A percentile compares a stretch with the other conserved stretches of the same genome.
phyloP scores from a whole-genome alignment of 768 basidiomycete genomes.

The Russula vinacea region DNA sequence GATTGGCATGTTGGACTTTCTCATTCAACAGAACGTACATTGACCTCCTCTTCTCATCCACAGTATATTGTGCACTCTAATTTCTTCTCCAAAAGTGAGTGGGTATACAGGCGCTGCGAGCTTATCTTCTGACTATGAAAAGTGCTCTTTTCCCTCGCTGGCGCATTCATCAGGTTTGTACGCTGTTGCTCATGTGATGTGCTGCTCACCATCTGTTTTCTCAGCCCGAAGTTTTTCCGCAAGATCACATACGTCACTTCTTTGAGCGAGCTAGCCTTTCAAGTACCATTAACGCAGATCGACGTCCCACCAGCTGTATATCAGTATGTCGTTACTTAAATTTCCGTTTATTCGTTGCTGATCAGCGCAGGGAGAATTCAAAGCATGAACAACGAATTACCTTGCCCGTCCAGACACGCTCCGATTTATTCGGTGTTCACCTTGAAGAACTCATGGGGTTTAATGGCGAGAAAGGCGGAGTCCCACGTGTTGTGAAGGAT shows the following conservation, averaged over 20 bases:
- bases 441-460: slow-evolving; percentile 82
- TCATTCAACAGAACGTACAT: slow-evolving; percentile 1
- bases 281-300: slow-evolving; percentile 83
- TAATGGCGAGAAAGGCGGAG: slow-evolving; percentile 74
- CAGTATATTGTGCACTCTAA: slow-evolving; percentile 86
- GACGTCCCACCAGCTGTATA: slow-evolving; percentile 82
- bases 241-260: slow-evolving; percentile 77
- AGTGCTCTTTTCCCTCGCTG: slow-evolving; percentile 89
- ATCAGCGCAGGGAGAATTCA: slow-evolving; percentile 62
- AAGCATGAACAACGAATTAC: slow-evolving; percentile 68
- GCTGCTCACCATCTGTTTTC: neutral
- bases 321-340: slow-evolving; percentile 49
- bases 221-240: slow-evolving; percentile 84
- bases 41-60: slow-evolving; percentile 12
- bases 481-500: slow-evolving; percentile 80
- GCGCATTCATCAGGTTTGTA: slow-evolving; percentile 78
- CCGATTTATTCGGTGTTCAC: slow-evolving; percentile 74
- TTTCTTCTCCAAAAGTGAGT: slow-evolving; percentile 79
- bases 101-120: neutral
- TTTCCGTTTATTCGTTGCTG: slow-evolving; percentile 4
- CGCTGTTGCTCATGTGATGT: neutral
- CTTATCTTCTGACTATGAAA: slow-evolving; percentile 22
- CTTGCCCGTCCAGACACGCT: slow-evolving; percentile 58
- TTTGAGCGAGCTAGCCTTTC: slow-evolving; percentile 69
- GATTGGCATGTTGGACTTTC: slow-evolving; percentile 51